Evolutionary conservation across 2,329 filamentous ascomycete genomes (phyloP).

Genomic region (Paramyrothecium sp.): DNA sequence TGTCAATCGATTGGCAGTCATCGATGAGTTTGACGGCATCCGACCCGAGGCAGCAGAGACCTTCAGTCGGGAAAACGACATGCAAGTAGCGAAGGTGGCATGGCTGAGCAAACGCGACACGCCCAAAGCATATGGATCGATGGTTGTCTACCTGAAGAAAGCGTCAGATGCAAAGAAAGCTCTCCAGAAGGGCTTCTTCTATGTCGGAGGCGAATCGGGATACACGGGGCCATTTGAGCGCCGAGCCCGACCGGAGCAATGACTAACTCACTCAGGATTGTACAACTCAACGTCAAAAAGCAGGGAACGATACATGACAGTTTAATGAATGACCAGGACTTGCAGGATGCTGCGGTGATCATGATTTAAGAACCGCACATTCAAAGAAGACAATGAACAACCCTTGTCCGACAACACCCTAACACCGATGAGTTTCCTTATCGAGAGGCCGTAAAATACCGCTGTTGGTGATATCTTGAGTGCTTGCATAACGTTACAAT

Average conservation of each 20-base stretch:
- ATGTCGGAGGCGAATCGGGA: conserved; percentile 16
- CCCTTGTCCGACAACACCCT: no score
- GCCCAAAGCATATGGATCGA: conserved; percentile 21
- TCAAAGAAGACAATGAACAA: no score
- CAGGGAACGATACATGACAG: no score
- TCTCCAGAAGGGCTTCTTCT: conserved; percentile 17
- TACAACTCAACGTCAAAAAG: no score
- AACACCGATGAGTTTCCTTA: no score
- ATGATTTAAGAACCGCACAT: conserved; percentile 13
- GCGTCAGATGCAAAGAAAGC: conserved; percentile 12
- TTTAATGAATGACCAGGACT: conserved; percentile 13
- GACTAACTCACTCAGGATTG: conserved; percentile 13
- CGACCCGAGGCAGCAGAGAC: no score
- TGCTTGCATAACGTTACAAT: no score
- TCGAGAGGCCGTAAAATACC: no score
- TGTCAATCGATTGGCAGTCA: no score
- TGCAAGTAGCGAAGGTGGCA: conserved; percentile 17
- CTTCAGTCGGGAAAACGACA: conserved; percentile 20
- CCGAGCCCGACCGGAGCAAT: conserved; percentile 18
- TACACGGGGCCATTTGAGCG: conserved; percentile 14
- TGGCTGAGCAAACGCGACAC: conserved; percentile 20
- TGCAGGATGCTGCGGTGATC: conserved; percentile 10
- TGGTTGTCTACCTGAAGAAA: conserved; percentile 18
- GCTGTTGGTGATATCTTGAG: no score
- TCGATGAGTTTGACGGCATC: no score